Conservation (phyloP, 2,329 filamentous ascomycete species). For the Fusarium bulbicola region DNA sequence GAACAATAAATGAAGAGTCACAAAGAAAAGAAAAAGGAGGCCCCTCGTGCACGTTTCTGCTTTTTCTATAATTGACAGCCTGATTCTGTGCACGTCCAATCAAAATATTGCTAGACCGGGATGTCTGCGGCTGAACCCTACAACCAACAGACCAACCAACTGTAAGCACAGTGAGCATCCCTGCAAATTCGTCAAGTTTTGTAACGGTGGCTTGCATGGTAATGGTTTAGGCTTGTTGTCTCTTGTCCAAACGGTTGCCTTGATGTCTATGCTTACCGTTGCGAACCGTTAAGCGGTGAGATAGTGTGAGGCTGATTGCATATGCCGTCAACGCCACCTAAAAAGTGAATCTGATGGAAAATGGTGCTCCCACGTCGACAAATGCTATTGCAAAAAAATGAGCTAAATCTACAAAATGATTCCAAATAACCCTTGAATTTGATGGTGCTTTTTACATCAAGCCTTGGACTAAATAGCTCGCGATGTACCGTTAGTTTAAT, state of each 20-base stretch:
- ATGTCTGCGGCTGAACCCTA: background rate
- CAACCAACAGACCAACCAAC: background rate
- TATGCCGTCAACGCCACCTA: background rate
- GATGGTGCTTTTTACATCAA: fast-evolving
- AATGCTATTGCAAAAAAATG: fast-evolving
- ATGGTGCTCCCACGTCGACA: fast-evolving
- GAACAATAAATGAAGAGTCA: background rate
- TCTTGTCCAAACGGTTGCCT: background rate
- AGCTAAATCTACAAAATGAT: background rate
- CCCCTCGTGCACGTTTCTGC: background rate
- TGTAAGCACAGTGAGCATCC: background rate
- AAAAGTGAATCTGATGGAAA: background rate
- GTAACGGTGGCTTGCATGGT: background rate
- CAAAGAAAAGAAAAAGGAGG: background rate
- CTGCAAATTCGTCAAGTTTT: background rate
- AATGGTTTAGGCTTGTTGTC: background rate
- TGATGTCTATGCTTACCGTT: background rate
- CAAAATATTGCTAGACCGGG: background rate
- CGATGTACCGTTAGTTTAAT: background rate
- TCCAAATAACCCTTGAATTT: fast-evolving
- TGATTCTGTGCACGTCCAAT: background rate
- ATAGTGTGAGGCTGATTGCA: background rate
- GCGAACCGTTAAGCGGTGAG: background rate
- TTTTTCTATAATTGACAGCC: background rate
- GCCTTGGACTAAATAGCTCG: background rate